These are phyloP conservation scores for Leptodermis oblonga DNA, from an alignment of 257 asterid species.

Conservation along the genomic window DNA sequence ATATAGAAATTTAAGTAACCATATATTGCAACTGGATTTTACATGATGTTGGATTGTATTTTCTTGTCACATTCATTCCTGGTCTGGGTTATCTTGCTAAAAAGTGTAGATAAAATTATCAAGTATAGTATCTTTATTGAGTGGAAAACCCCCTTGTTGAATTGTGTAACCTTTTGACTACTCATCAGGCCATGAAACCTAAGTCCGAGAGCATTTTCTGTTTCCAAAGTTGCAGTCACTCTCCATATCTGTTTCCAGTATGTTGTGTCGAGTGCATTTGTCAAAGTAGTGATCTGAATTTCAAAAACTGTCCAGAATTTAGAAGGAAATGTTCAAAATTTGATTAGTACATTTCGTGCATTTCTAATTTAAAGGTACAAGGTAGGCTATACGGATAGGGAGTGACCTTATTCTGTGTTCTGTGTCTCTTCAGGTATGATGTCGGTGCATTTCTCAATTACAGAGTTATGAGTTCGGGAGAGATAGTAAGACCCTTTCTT, in stretches of 20 bases:
- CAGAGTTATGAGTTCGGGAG: constrained; percentile 54
- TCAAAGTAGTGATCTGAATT: neutral
- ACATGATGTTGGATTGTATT: neutral
- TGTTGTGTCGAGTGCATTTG: neutral
- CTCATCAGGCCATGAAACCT: neutral
- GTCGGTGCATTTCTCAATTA: constrained; percentile 70
- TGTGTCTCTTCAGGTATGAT: constrained; percentile 65
- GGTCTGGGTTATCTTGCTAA: neutral
- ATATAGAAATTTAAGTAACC: neutral
- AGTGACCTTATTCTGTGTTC: constrained; percentile 13
- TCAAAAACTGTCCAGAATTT: neutral
- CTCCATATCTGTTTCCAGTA: neutral
- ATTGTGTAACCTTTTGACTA: neutral
- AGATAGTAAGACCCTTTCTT: constrained; percentile 51
- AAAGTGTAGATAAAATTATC: neutral
- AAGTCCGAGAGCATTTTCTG: neutral
- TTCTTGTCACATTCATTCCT: neutral
- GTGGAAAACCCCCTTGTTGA: neutral
- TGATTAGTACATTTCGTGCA: neutral
- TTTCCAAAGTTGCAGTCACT: neutral
- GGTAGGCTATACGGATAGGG: neutral
- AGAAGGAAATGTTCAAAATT: constrained; percentile 3
- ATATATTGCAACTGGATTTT: neutral
- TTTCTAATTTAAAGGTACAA: neutral
- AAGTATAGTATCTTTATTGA: neutral